Base-by-base conservation (phyloP, 2,329 filamentous ascomycete species). In the Penicillium sp. region DNA sequence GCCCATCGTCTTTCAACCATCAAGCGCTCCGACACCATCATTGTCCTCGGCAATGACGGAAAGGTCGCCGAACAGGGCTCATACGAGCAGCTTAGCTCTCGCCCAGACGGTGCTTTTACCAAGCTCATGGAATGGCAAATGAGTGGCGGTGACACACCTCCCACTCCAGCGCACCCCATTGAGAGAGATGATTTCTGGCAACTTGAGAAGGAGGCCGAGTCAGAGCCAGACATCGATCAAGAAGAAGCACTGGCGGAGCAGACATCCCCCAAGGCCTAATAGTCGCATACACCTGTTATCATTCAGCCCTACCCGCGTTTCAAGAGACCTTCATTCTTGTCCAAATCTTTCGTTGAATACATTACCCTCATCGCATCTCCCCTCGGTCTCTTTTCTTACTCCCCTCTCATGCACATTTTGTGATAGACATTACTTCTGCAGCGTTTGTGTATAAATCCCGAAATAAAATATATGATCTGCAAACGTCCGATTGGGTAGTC, bases 91-190 rank as follows among this genome's bases (percentile, higher is more conserved):
- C 83, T 99, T 21, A 89, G 87, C 49, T 80, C 83, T 5, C 85
- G 91, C 56, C 83, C 84, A 14, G 79, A 88, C 9, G 95, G 93
- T 49, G 91, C 92, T 2, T 99, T 99, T 70, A 93, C 87, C 65
- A 94, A 89, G 76, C 80, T 99, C 49, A 99, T 99, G 94, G 93
- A 97, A 75, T 97, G 92, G 92, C 94, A 99, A 77, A 90, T 97
- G 85, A 94, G 84, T 65, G 93, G 92, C 11, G 89, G 89, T 8
- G 91, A 96, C 32, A 58, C 58, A 10, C 24, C 62, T 24, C 52
- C 71, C 55, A 59, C 71, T 50, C 56, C 66, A 22, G 43, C 59
- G 39, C 52, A 71, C 63, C n/a, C 74, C 73, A 29, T 71, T 71
- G 8, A 80, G 71, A 6, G 77, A 80, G 67, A 79, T 39, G 81